Base-by-base conservation (phyloP, 768 basidiomycete species). In the Pisolithus marmoratus region DNA sequence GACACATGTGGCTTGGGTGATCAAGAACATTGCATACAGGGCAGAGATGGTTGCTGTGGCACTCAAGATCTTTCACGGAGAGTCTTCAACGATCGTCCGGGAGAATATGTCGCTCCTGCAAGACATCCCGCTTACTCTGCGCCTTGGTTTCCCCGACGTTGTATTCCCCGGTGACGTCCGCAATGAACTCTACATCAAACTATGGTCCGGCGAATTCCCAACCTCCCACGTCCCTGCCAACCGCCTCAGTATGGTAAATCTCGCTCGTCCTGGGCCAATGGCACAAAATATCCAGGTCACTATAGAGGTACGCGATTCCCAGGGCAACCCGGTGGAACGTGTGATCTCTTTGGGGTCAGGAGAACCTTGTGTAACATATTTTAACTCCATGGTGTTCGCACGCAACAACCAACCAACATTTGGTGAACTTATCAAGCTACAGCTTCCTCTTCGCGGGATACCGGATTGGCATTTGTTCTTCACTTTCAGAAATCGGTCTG, bases 81-180 rank as follows among this genome's bases (percentile, higher is more conserved):
- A 90, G 53, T 76, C 82, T 0, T 65, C 74, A 38, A 83, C 82
- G 1, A 81, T 96, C 58, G 76, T 90, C 15, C 80, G 79, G 51
- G 92, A 95, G 66, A 92, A 95, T 65, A 84, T 87, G 24, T 85
- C 87, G 1, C 70, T 94, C 17, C 74, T 97, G 22, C 84, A 87
- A 53, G 90, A 87, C 57, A 80, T 83, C 8, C 88, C 94, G 0
- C 79, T 85, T 43, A 94, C 93, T 2, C 72, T 87, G 12, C 87
- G 92, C 3, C 82, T 98, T 31, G 93, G 93, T 27, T 98, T 98
- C 64, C 90, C 95, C 0, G 95, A 98, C 58, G 94, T 96, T 7
- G 94, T 95, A 8, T 94, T 94, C 63, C 94, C 94, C 3, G 90
- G 89, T 7, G 87, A 90, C 55, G 71, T 82, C n/a, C 84, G 95